Conservation (phyloP, 345 rosid species). For the Dovyalis caffra region DNA sequence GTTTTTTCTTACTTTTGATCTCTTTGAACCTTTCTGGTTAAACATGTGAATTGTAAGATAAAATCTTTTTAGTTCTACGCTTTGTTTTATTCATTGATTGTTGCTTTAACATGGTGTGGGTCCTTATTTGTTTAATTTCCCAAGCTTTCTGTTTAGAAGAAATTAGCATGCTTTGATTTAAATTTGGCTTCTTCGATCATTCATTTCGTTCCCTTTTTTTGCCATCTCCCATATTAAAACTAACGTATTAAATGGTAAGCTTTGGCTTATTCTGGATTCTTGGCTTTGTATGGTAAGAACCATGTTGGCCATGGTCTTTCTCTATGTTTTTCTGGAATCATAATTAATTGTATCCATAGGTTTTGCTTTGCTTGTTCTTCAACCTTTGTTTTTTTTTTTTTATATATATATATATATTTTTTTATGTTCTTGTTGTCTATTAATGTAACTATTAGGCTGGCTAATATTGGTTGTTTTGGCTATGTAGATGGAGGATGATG, state of each 20-base stretch:
- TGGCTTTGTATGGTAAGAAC: neutral
- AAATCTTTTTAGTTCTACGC: neutral
- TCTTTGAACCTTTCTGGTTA: conserved; percentile 4
- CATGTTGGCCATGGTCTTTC: neutral
- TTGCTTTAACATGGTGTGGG: neutral
- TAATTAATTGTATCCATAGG: neutral
- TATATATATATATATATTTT: too few species aligned
- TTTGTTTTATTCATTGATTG: neutral
- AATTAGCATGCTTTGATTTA: neutral
- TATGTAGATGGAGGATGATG: conserved; percentile 50
- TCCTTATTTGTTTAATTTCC: neutral
- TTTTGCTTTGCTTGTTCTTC: neutral
- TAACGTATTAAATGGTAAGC: neutral
- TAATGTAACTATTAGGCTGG: neutral
- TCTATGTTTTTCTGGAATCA: neutral
- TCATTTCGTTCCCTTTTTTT: neutral
- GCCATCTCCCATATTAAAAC: neutral
- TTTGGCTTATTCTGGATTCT: neutral
- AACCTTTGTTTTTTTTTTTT: too few species aligned
- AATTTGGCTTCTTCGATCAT: neutral
- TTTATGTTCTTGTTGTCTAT: neutral
- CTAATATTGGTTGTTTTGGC: conserved; percentile 6
- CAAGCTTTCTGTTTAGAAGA: neutral
- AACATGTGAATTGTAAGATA: neutral
- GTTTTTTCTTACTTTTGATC: conserved; percentile 1